Evolutionary conservation across 2,329 filamentous ascomycete genomes (phyloP).

Genomic region (Ramularia endophylla): DNA sequence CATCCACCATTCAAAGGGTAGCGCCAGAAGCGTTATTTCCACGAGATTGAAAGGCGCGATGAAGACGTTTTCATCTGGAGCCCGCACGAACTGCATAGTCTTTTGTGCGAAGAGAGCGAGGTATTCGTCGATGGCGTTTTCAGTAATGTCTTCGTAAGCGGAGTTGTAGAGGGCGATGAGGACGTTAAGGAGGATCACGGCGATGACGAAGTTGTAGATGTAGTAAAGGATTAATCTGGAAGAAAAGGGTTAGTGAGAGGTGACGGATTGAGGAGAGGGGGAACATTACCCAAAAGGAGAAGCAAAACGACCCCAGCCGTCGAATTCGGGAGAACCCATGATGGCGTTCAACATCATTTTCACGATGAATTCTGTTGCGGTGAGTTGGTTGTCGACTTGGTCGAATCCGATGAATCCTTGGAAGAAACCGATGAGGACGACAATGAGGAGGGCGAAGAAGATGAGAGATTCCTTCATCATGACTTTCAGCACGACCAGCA

Average conservation of each 20-base stretch:
- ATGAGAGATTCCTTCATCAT: slow-evolving; percentile 70
- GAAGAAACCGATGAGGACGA: slow-evolving; percentile 80
- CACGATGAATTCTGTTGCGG: slow-evolving; percentile 64
- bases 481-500: slow-evolving; percentile 89
- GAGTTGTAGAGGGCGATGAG: slow-evolving; percentile 96
- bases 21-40: slow-evolving; percentile 70
- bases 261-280: too few relatives aligned
- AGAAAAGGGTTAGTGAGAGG: too few relatives aligned
- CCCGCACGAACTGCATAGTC: slow-evolving; percentile 93
- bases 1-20: slow-evolving; percentile 97
- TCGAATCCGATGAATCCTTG: slow-evolving; percentile 94
- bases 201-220: slow-evolving; percentile 94
- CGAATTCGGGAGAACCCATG: slow-evolving; percentile 87
- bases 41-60: slow-evolving; percentile 94
- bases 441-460: slow-evolving; percentile 84
- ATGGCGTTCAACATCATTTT: slow-evolving; percentile 83
- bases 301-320: slow-evolving; percentile 81
- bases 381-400: slow-evolving; percentile 62
- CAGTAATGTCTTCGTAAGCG: slow-evolving; percentile 90
- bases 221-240: slow-evolving; percentile 82
- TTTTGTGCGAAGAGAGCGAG: slow-evolving; percentile 89
- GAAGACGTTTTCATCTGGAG: slow-evolving; percentile 96
- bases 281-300: slow-evolving; percentile 63
- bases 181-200: slow-evolving; percentile 91
- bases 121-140: slow-evolving; percentile 90